These are phyloP conservation scores for Leishmania guyanensis DNA, from an alignment of 208 protist species.

Conservation along the genomic window DNA sequence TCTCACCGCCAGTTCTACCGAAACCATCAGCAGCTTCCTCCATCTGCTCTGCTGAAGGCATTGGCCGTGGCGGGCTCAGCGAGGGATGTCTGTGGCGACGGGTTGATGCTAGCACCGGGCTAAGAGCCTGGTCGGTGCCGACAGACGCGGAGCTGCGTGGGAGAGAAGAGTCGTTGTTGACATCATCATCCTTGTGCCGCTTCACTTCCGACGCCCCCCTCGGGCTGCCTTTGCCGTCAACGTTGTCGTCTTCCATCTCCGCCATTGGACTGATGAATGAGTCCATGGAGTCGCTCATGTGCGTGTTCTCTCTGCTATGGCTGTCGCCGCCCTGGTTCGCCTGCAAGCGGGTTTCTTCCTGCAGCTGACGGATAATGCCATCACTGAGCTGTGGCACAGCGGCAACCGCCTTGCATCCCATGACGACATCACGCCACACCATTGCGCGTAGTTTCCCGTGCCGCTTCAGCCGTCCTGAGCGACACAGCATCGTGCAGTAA, in stretches of 20 bases:
- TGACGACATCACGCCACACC: constrained; percentile 58
- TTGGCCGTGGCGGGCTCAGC: not conserved
- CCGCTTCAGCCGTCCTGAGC: constrained; percentile 33
- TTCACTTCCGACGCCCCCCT: not conserved
- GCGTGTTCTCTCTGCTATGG: constrained; percentile 23
- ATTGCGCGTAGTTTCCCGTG: constrained; percentile 45
- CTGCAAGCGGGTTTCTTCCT: constrained; percentile 24
- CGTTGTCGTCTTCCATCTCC: not conserved
- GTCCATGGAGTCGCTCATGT: constrained; percentile 16
- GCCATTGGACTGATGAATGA: constrained; percentile 12
- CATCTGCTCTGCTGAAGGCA: not conserved
- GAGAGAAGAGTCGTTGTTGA: not conserved
- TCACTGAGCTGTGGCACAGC: constrained; percentile 48
- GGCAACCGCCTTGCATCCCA: constrained; percentile 28
- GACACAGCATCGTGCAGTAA: constrained; percentile 39
- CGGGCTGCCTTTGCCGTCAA: not conserved
- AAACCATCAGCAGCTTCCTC: not conserved
- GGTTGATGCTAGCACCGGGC: not conserved
- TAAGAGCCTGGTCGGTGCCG: not conserved
- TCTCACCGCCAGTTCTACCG: not conserved
- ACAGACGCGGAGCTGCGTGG: not conserved
- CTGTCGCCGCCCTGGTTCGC: not conserved
- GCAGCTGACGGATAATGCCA: constrained; percentile 32
- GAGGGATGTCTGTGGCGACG: constrained; percentile 26
- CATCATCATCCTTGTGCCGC: not conserved